Evolutionary conservation across 1,284 basidiomycete species (phyloP), one percentile per base, ranked within the genome.

Genomic region (Sutorius eximius): DNA sequence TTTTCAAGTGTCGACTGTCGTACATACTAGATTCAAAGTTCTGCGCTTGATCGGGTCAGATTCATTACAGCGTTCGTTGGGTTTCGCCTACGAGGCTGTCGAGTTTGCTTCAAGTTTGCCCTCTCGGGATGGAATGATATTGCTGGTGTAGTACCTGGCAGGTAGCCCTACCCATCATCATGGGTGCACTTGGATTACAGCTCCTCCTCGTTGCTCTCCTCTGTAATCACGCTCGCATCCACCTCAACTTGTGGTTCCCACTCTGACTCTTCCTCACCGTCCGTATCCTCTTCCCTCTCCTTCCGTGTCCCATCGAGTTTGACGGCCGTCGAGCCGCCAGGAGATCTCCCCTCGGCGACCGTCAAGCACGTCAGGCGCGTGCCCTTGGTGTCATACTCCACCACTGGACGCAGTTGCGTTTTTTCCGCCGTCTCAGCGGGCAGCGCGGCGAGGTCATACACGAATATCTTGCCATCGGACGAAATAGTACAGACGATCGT

Each of bases 301-400:
- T 77, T 74, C 47, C 80, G 71, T 57, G 81, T 77, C 33, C 69
- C 71, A 38, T 55, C 22, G 22, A 5, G 22, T 24, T 24, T 71
- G 15, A 63, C 56, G 4, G 54, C 47, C 24, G 45, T 59, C 9
- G 55, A 58, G 38, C 58, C 59, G 9, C 49, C 65, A 37, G 45
- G 50, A 20, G 59, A 59, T 46, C 59, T 64, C 11, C 59, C 69
- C 59, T 86, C 86, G 3, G 86, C 88, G 40, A 93, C 67, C 5
- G 85, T 78, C 33, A 93, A 74, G 65, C 93, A 94, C 8, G 91
- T 95, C 65, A 96, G 71, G 13, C 93, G 78, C 36, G 85, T 91
- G 10, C 89, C 91, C 60, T 92, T 92, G 0, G 91, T 89, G 70
- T 95, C 88, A 67, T 93, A 95, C 49, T 74, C 77, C 3, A 81